Base-by-base conservation (phyloP, 2,329 filamentous ascomycete genomes). In the Penicillium sp. region DNA sequence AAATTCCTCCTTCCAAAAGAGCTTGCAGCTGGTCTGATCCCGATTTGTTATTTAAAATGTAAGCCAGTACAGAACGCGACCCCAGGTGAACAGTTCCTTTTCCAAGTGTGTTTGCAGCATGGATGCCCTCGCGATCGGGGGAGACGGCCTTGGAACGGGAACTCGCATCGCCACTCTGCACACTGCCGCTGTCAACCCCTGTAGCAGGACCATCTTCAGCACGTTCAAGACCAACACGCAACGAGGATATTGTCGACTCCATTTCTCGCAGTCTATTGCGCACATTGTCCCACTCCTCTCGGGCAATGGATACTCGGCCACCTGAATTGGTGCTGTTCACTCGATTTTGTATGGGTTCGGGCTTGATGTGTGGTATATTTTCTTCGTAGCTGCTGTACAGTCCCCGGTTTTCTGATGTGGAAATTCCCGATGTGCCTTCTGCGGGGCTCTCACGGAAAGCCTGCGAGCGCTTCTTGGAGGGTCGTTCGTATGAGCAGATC, bases 51-150 rank as follows among this genome's bases (percentile, higher is more conserved):
- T 81, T 79, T 60, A 82, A 74, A 29, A 87, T 81, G 56, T 87
- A 81, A 10, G 84, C 84, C 11, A 86, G 78, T 1, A 87, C 83
- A 0, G 84, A 87, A 54, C 83, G 79, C 29, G 82, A 83, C 14
- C 84, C 84, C 28, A 87, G 71, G 67, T 87, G 83, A 19, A 86
- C 82, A 4, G 82, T 85, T 58, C 84, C 82, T 58, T 83, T 81
- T 52, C 83, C 82, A 42, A 83, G 71, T 52, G 83, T 83, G 65
- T 86, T 87, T 51, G 77, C 76, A 6, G 83, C 83, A 67, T 86
- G 83, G 21, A 87, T 80, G 2, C 84, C 84, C 64, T 86, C 83
- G 49, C 74, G 67, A 47, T 78, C 75, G 3, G 71, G 71, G 7
- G 72, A 75, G 16, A 56, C 65, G 31, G 51, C 62, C 50, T 73